Evolutionary conservation across 1,139 yeast genomes (phyloP).

Genomic region (Magnusiomyces ingens): DNA sequence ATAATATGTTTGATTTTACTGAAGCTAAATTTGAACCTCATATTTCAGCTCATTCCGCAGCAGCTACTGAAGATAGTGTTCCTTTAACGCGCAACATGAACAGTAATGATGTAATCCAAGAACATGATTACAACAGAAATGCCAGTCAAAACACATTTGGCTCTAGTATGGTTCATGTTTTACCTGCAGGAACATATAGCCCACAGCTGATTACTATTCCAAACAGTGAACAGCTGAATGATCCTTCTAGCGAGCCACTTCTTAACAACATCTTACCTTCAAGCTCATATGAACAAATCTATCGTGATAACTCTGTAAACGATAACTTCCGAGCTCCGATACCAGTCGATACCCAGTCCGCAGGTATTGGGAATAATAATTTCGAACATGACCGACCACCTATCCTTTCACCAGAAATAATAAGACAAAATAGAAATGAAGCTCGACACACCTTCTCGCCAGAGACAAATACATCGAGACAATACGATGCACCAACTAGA

Average conservation of each 20-base stretch:
- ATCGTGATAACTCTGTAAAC: conserved; percentile 28
- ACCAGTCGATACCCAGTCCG: conserved; percentile 13
- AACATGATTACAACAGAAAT: conserved; percentile 12
- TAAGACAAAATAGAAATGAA: no score
- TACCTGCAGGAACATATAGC: conserved; percentile 31
- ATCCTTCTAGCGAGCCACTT: conserved; percentile 5
- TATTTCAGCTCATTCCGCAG: conserved; percentile 6
- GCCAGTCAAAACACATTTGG: conserved; percentile 25
- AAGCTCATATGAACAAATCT: conserved; percentile 24
- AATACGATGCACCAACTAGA: neutral
- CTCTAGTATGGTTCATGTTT: conserved; percentile 8
- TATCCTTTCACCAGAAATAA: no score
- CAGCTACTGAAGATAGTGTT: conserved; percentile 16
- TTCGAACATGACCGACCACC: neutral
- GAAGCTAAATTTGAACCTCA: conserved; percentile 21
- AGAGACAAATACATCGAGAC: no score
- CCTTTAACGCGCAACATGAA: conserved; percentile 15
- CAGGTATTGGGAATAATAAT: conserved; percentile 3
- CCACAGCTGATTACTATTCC: conserved; percentile 28
- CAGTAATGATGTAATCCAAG: neutral
- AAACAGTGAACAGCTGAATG: conserved; percentile 16
- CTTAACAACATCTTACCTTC: conserved; percentile 7
- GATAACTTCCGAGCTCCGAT: conserved; percentile 18
- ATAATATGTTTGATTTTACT: conserved; percentile 17
- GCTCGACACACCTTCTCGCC: no score